phyloP scores from a whole-genome alignment of 108 stramenopile species.

The Cyclotella baltica region DNA sequence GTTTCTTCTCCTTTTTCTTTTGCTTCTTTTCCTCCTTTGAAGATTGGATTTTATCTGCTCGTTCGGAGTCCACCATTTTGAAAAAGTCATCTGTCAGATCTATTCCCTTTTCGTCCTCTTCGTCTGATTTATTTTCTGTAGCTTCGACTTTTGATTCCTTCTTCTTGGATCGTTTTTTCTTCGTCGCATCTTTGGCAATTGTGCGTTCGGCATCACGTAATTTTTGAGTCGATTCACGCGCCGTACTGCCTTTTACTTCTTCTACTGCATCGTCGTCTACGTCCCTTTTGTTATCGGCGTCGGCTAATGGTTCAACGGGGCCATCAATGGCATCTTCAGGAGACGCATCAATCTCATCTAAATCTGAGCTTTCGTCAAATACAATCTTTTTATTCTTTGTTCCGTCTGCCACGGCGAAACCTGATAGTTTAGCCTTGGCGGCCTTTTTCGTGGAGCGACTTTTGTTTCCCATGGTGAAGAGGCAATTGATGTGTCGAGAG shows the following conservation, averaged over 20 bases:
- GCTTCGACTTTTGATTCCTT: neutral
- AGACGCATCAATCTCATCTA: neutral
- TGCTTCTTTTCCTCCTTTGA: neutral
- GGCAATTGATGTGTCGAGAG: too few relatives aligned
- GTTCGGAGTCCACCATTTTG: conserved; percentile 46
- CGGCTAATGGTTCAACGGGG: neutral
- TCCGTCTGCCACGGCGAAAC: conserved; percentile 27
- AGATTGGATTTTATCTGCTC: conserved; percentile 31
- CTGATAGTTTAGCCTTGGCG: conserved; percentile 44
- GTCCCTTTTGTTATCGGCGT: neutral
- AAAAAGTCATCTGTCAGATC: conserved; percentile 46
- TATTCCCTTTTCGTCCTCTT: conserved; percentile 23
- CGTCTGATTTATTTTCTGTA: conserved; percentile 6
- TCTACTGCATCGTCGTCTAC: conserved; percentile 43
- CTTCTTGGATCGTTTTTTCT: conserved; percentile 45
- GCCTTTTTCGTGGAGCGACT: conserved; percentile 15
- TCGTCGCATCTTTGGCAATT: conserved; percentile 25
- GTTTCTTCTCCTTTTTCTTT: conserved; percentile 29
- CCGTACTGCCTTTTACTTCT: conserved; percentile 41
- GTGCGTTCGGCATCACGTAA: conserved; percentile 37
- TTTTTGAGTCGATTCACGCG: conserved; percentile 47
- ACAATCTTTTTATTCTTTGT: conserved; percentile 48
- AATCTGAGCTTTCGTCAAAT: conserved; percentile 17
- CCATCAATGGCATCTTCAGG: conserved; percentile 9
- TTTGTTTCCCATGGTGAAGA: neutral